phyloP scores from a whole-genome alignment of 2,329 filamentous ascomycete species.

The Penicillium sp. region DNA sequence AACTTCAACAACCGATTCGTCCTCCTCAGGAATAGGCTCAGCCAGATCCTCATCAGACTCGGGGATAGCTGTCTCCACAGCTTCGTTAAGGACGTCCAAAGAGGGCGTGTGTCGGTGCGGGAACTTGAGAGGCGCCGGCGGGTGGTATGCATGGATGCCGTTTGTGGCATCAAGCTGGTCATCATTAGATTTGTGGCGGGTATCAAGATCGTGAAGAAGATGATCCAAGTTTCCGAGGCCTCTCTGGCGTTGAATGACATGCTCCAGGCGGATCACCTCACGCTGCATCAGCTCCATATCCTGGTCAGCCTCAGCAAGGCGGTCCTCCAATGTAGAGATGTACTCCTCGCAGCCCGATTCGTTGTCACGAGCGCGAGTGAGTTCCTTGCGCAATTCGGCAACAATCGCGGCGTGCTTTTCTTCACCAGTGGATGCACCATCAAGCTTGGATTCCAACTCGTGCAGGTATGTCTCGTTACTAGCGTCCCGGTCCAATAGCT shows the following conservation, averaged over 20 bases:
- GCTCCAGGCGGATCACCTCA: slow-evolving; percentile 88
- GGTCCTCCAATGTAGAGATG: slow-evolving; percentile 93
- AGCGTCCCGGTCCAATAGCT: slow-evolving; percentile 83
- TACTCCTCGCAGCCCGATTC: slow-evolving; percentile 92
- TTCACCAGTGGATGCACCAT: slow-evolving; percentile 85
- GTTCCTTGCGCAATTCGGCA: slow-evolving; percentile 83
- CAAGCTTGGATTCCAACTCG: slow-evolving; percentile 84
- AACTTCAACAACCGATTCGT: slow-evolving; percentile 21
- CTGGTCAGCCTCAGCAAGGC: slow-evolving; percentile 91
- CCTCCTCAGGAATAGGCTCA: slow-evolving; percentile 34
- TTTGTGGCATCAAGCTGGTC: slow-evolving; percentile 25
- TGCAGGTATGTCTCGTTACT: slow-evolving; percentile 92
- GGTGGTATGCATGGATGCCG: slow-evolving; percentile 1
- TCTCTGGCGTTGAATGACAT: slow-evolving; percentile 90
- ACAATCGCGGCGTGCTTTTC: slow-evolving; percentile 88
- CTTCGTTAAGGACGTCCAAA: slow-evolving; percentile 45
- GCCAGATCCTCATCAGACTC: slow-evolving; percentile 44
- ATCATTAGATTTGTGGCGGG: slow-evolving; percentile 59
- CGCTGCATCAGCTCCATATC: slow-evolving; percentile 96
- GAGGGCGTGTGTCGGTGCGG: slow-evolving; percentile 36
- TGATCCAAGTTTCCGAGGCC: slow-evolving; percentile 94
- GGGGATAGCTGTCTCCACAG: slow-evolving; percentile 46
- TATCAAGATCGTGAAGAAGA: slow-evolving; percentile 82
- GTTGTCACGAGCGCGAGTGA: slow-evolving; percentile 81
- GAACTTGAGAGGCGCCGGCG: slow-evolving; percentile 18